Evolutionary conservation across 192 early-diverging fungal genomes (phyloP), one percentile per base, ranked within the genome.

Genomic region (Backusella liffmaniae): DNA sequence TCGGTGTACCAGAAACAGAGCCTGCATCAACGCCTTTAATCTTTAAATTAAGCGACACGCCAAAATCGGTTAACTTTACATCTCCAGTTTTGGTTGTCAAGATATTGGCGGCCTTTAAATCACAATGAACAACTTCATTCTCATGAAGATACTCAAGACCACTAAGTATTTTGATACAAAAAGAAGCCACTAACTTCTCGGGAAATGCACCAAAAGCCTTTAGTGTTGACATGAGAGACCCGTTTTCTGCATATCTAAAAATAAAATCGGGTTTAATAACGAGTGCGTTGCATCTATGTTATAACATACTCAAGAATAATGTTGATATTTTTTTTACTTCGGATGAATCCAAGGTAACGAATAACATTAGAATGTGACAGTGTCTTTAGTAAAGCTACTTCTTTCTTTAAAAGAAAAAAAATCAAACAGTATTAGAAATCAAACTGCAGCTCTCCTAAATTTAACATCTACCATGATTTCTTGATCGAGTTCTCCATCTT

Each of bases 101-200:
- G 66, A 99, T 95, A 82, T 99, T 99, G 62, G 96, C 96, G 3
- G 95, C 96, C 82, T 99, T 99, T 29, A 99, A 80, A 80, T 99
- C 98, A 72, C 96, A 91, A 83, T 99, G 98, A n/a, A 94, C 93
- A 8, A 94, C 93, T 67, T 94, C 89, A 72, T 96, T 90, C 4
- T 87, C 87, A 79, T 99, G 98, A 59, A 99, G 81, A 82, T 96
- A 99, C 9, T 91, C 87, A 1, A 99, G 87, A 0, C 98, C 98
- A 66, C 92, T 91, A 9, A 98, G 85, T 37, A 99, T 95, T 80
- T 97, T 95, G 41, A 92, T 89, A 30, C 90, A 90, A 81, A 97
- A 98, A 0, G 92, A 88, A 13, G 94, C 86, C 1, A 97, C 93
- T 9, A 98, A 85, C 74, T 90, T 93, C 79, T 99, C 97, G 0